Evolutionary conservation across 208 protist species (phyloP).

Genomic region (Leishmania mexicana): DNA sequence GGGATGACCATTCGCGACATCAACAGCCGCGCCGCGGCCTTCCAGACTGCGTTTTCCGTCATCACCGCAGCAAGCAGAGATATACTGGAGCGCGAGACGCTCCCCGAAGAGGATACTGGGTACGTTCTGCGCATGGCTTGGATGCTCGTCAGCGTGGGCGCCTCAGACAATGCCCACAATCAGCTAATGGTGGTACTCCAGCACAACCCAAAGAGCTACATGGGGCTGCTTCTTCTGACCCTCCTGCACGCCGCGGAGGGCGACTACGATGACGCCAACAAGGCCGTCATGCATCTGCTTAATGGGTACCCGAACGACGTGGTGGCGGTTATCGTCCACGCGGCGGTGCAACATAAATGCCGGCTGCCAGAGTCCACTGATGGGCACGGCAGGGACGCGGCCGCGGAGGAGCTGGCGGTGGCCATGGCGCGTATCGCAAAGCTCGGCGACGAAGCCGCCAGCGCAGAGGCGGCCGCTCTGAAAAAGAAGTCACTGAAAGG

Average conservation of each 20-base stretch:
- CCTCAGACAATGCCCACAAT: slow-evolving; percentile 22
- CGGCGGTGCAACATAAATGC: slow-evolving; percentile 27
- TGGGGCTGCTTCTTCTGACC: slow-evolving; percentile 59
- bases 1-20: slow-evolving; percentile 19
- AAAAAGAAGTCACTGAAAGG: slow-evolving; percentile 51
- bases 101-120: slow-evolving; percentile 30
- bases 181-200: slow-evolving; percentile 37
- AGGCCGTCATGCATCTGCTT: slow-evolving; percentile 39
- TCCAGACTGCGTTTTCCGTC: slow-evolving; percentile 18
- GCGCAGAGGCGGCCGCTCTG: slow-evolving; percentile 9
- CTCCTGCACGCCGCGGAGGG: slow-evolving; percentile 58
- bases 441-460: slow-evolving; percentile 24
- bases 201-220: slow-evolving; percentile 39
- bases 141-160: slow-evolving; percentile 60
- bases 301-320: slow-evolving; percentile 48
- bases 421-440: slow-evolving; percentile 39
- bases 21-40: slow-evolving; percentile 20
- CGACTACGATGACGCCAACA: slow-evolving; percentile 45
- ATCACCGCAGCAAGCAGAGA: slow-evolving; percentile 20
- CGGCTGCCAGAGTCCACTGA: slow-evolving; percentile 13
- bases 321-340: slow-evolving; percentile 42
- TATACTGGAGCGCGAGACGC: slow-evolving; percentile 12
- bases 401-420: slow-evolving; percentile 45
- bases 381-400: slow-evolving; percentile 8
- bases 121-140: slow-evolving; percentile 55